These are phyloP conservation scores for Pleoardoris graminearum DNA, from an alignment of 2,329 filamentous ascomycete species.

Conservation along the genomic window DNA sequence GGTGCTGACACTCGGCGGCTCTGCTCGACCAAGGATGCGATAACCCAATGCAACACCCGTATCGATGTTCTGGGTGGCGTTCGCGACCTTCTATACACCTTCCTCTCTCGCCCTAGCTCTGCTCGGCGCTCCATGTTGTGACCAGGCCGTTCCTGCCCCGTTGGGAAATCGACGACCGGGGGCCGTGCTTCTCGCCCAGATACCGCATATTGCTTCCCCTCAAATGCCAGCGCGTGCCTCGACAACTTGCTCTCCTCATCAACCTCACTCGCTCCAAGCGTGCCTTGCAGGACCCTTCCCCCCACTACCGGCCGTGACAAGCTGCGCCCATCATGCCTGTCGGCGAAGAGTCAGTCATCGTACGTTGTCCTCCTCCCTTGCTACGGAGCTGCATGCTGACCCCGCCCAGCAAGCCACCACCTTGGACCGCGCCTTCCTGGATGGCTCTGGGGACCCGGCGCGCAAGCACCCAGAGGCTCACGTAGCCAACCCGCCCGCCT, in stretches of 20 bases:
- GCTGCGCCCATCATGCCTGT: constrained; percentile 31
- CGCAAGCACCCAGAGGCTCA: constrained; percentile 35
- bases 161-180: constrained; percentile 1
- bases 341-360: constrained; percentile 24
- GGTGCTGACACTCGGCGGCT: neutral
- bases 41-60: neutral
- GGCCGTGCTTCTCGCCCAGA: constrained; percentile 1
- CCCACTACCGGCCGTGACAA: neutral
- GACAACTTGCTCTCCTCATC: neutral
- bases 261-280: constrained; percentile 7
- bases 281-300: neutral
- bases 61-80: constrained; percentile 4
- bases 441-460: constrained; percentile 41
- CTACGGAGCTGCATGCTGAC: constrained; percentile 11
- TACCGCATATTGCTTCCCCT: constrained; percentile 8
- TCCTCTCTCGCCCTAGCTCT: neutral
- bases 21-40: neutral
- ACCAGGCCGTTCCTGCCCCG: neutral
- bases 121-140: neutral
- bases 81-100: neutral
- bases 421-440: constrained; percentile 40
- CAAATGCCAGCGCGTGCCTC: constrained; percentile 1
- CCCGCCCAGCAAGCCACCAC: constrained; percentile 28
- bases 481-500: constrained; percentile 30
- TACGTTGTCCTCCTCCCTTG: constrained; percentile 8